Base-by-base conservation (phyloP, 768 basidiomycete species). In the Podaxis sp. region DNA sequence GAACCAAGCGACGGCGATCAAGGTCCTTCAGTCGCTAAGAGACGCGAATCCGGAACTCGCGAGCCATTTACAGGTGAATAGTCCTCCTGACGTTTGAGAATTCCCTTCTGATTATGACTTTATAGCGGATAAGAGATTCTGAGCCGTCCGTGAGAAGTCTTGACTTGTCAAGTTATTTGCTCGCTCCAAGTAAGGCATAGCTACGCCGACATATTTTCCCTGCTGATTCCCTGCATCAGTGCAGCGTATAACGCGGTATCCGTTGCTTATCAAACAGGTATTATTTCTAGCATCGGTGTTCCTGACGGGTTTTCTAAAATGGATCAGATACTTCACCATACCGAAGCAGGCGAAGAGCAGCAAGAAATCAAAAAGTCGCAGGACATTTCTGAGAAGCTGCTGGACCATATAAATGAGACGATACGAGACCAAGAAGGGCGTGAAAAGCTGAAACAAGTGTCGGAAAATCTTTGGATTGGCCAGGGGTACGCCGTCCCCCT, bases 221-320 rank as follows among this genome's bases (percentile, higher is more conserved):
- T 54, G 44, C 52, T 65, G 40, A 61, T 23, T 52, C 23, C 32
- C 40, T 35, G 25, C 36, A 44, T 18, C 62, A 94, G 92, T 95
- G 94, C 94, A 97, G 85, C 87, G 96, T 7, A 87, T 98, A 59
- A 97, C 96, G 0, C 82, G 93, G 59, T 99, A 98, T 69, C 96
- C 96, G 0, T 78, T 99, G 0, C 79, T 98, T 35, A 87, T 98
- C 64, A 86, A 87, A 57, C 91, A 93, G 73, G 87, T 85, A 71
- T 35, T 18, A 16, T n/a, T 27, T 21, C n/a, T 21, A 23, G 11
- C 46, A 0, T 27, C 25, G 7, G 42, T 32, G 14, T 7, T 50
- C 16, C 35, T 55, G 46, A 46, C 37, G n/a, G 46, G 23, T 25
- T 5, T 42, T 14, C 57, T 63, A 23, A 61, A 28, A 6, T 63